phyloP scores from a whole-genome alignment of 768 basidiomycete species.

The Leccinellum albellum region DNA sequence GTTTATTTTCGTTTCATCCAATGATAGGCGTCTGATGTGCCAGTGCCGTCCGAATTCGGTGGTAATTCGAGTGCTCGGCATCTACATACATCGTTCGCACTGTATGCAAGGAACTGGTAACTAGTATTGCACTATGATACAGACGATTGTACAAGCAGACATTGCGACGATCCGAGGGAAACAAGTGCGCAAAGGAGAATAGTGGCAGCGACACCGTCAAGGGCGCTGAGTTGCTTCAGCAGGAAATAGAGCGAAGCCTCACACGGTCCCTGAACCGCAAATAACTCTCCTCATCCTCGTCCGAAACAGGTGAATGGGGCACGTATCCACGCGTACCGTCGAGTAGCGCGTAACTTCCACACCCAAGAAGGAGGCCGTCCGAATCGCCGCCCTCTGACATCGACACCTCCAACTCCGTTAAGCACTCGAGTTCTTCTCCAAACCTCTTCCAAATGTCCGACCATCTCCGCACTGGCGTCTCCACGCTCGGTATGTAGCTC shows the following conservation, averaged over 20 bases:
- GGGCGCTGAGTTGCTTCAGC: background rate
- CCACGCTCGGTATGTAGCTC: conserved; percentile 20
- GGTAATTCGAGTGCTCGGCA: background rate
- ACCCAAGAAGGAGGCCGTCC: background rate
- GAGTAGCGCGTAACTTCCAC: conserved; percentile 22
- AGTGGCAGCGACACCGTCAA: background rate
- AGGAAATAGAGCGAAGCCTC: conserved; percentile 3
- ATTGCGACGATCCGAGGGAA: background rate
- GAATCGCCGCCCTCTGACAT: background rate
- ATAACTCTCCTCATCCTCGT: conserved; percentile 14
- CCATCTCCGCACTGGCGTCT: conserved; percentile 23
- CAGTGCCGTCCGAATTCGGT: background rate
- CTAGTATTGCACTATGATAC: background rate
- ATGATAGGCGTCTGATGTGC: background rate
- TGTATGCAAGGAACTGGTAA: background rate
- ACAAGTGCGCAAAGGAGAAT: background rate
- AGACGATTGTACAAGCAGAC: background rate
- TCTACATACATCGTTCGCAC: background rate
- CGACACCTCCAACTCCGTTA: conserved; percentile 22
- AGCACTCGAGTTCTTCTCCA: conserved; percentile 18
- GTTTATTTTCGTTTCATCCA: background rate
- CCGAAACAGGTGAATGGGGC: conserved; percentile 5
- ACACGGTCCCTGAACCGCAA: conserved; percentile 12
- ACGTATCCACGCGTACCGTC: conserved; percentile 23
- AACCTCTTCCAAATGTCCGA: conserved; percentile 26